Evolutionary conservation across 2,329 filamentous ascomycete species (phyloP).

Genomic region (Xylariaceae sp.): DNA sequence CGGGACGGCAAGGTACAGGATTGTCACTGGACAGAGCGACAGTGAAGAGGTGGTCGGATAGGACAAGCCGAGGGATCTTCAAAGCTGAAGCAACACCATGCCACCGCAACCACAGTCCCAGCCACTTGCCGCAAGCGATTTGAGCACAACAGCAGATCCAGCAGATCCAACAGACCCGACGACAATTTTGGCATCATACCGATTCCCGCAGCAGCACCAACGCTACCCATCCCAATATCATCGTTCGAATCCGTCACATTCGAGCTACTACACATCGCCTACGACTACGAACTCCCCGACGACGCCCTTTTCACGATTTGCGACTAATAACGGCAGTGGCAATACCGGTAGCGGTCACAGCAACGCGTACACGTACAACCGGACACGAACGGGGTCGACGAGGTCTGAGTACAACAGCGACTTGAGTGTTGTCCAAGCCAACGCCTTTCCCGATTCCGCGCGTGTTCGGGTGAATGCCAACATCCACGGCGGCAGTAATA

Average conservation of each 20-base stretch:
- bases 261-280: constrained; percentile 1
- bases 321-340: background rate
- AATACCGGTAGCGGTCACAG: background rate
- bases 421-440: no score
- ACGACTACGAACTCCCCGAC: background rate
- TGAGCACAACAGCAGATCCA: background rate
- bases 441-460: background rate
- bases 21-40: background rate
- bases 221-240: constrained; percentile 2
- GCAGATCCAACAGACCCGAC: background rate
- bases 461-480: constrained; percentile 1
- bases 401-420: no score
- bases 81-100: constrained; percentile 1
- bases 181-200: background rate
- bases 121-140: background rate
- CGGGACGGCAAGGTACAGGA: background rate
- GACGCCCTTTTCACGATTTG: constrained; percentile 4
- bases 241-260: constrained; percentile 4
- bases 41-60: background rate
- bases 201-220: background rate
- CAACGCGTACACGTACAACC: constrained; percentile 8
- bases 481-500: constrained; percentile 1
- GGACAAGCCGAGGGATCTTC: background rate
- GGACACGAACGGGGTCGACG: constrained; percentile 1
- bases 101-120: constrained; percentile 2